Evolutionary conservation across 2,329 filamentous ascomycete genomes (phyloP), one percentile per base, ranked within the genome.

Genomic region (Phymatotrichopsis omnivora): DNA sequence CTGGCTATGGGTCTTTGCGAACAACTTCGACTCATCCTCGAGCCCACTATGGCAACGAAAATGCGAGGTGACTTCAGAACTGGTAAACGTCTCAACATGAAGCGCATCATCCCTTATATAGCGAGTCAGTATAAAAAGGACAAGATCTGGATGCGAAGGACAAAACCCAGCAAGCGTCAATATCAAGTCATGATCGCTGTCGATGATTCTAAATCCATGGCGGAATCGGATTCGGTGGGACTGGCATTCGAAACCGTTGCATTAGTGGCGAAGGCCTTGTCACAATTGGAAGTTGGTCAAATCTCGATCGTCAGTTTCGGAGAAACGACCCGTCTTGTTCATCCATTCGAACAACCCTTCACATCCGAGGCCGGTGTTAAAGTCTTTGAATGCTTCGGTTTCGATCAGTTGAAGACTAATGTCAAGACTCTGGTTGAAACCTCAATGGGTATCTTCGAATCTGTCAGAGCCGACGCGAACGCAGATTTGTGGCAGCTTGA

Each of bases 121-220:
- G 91, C 93, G 1, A 96, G 87, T 0, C 81, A 83, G 61, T 98
- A 95, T 73, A 96, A 95, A 71, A 84, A 91, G 50, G 91, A 99
- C 74, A 98, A 98, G 72, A 99, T 99, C 66, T 99, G 91, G 91
- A 93, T 98, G 81, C 82, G 93, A 11, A 79, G 93, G 45, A 81
- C 78, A 25, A 78, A 94, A 38, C 93, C 93, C 1, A 89, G 81
- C 28, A 96, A 96, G 67, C 82, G 93, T 30, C 82, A 80, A 46
- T 98, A 98, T 66, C 93, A 99, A 65, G 93, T 98, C 64, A 78
- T 98, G 68, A 80, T 99, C 38, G 93, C 91, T 29, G 85, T 99
- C 28, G 91, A 99, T 64, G 91, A 98, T 68, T 89, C 82, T 59
- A 84, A 83, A 63, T 86, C 80, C 49, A 99, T 99, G 91, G 80